These are phyloP conservation scores for Xylaria sp. DNA, from an alignment of 2,329 filamentous ascomycete genomes.

Conservation along the genomic window DNA sequence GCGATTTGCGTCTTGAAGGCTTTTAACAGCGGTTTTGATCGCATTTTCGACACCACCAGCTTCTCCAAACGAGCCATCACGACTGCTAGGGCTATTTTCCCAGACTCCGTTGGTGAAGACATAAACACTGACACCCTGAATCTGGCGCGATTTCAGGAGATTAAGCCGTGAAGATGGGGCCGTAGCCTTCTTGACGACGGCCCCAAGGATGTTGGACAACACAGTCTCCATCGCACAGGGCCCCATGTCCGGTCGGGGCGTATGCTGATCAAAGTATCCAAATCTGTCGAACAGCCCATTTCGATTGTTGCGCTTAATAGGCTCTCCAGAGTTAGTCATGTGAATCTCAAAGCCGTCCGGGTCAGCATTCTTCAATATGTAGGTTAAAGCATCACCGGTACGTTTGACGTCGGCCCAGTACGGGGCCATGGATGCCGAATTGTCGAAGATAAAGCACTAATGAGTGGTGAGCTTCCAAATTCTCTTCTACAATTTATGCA, in stretches of 20 bases:
- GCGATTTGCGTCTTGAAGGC: background rate
- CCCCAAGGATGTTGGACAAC: slow-evolving; percentile 4
- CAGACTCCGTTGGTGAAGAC: slow-evolving; percentile 27
- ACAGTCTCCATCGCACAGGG: slow-evolving; percentile 10
- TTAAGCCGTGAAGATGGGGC: background rate
- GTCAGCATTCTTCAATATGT: slow-evolving; percentile 18
- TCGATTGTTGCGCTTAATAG: background rate
- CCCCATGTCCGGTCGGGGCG: background rate
- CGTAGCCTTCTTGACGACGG: background rate
- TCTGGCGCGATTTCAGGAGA: background rate
- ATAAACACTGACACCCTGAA: slow-evolving; percentile 13
- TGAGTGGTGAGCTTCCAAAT: background rate
- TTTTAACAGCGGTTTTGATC: slow-evolving; percentile 1
- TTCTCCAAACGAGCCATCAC: background rate
- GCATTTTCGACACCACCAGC: slow-evolving; percentile 22
- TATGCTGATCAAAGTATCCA: background rate
- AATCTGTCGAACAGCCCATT: background rate
- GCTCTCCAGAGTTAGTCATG: background rate
- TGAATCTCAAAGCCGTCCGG: slow-evolving; percentile 22
- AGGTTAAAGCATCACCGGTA: slow-evolving; percentile 11
- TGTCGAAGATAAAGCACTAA: slow-evolving; percentile 4
- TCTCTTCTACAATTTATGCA: background rate
- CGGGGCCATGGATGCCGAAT: slow-evolving; percentile 4
- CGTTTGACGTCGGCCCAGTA: slow-evolving; percentile 14
- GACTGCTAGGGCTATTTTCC: background rate